These are phyloP conservation scores for Emericellopsis atlantica DNA, from an alignment of 2,329 filamentous ascomycete genomes.

Conservation along the genomic window DNA sequence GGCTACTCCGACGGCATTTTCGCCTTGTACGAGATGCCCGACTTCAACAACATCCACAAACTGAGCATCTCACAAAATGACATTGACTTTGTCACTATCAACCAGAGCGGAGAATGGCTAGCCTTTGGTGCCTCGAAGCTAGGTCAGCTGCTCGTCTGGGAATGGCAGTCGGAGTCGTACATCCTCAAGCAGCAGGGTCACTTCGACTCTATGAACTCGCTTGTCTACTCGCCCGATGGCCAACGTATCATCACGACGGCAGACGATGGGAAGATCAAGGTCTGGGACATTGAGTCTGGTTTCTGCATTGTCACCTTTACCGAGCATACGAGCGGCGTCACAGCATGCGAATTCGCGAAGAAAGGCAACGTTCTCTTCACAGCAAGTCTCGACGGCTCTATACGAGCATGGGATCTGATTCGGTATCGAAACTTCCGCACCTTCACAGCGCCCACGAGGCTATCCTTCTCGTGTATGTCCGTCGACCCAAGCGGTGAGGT, in stretches of 20 bases:
- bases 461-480: conserved; percentile 88
- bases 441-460: conserved; percentile 81
- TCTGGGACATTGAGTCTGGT: conserved; percentile 93
- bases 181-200: conserved; percentile 97
- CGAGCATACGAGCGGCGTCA: conserved; percentile 89
- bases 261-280: conserved; percentile 96
- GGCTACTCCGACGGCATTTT: conserved; percentile 94
- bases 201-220: conserved; percentile 87
- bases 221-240: conserved; percentile 88
- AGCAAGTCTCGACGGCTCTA: conserved; percentile 83
- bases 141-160: conserved; percentile 95
- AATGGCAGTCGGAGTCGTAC: conserved; percentile 99
- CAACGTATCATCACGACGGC: conserved; percentile 86
- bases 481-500: conserved; percentile 97
- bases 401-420: conserved; percentile 92
- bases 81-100: conserved; percentile 90
- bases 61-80: conserved; percentile 90
- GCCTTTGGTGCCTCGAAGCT: conserved; percentile 93
- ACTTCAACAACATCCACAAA: conserved; percentile 91
- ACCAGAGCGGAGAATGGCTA: conserved; percentile 90
- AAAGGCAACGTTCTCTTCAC: conserved; percentile 94
- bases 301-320: conserved; percentile 98
- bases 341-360: conserved; percentile 88
- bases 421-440: conserved; percentile 95
- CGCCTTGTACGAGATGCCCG: conserved; percentile 87